phyloP scores from a whole-genome alignment of 2,329 filamentous ascomycete genomes.

The Drechmeria coniospora region DNA sequence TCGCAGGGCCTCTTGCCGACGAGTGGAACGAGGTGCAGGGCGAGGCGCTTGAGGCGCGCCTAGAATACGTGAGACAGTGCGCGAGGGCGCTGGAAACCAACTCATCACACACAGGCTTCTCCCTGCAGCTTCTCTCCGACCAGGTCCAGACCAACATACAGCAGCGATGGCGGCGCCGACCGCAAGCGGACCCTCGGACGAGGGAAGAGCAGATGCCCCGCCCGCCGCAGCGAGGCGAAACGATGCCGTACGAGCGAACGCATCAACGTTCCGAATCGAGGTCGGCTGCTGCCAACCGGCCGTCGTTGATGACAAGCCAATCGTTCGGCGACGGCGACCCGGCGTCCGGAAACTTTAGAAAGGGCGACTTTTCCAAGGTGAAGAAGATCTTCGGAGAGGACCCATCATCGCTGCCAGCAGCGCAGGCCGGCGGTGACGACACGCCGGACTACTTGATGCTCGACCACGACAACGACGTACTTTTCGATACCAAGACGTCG shows the following conservation, averaged over 20 bases:
- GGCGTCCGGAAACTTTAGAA: slow-evolving; percentile 34
- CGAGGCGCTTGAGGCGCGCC: slow-evolving; percentile 72
- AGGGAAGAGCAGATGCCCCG: slow-evolving; percentile 32
- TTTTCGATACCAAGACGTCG: slow-evolving; percentile 71
- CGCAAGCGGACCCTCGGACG: slow-evolving; percentile 20
- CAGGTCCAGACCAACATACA: slow-evolving; percentile 47
- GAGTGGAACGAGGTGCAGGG: slow-evolving; percentile 92
- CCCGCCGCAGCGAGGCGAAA: slow-evolving; percentile 40
- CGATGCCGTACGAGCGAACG: slow-evolving; percentile 36
- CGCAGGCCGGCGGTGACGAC: slow-evolving; percentile 49
- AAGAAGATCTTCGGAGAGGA: slow-evolving; percentile 53
- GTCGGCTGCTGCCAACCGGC: slow-evolving; percentile 24
- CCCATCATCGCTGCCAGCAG: slow-evolving; percentile 30
- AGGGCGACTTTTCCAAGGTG: slow-evolving; percentile 48
- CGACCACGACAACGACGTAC: slow-evolving; percentile 77
- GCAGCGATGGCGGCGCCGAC: slow-evolving; percentile 27
- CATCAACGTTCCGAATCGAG: slow-evolving; percentile 44
- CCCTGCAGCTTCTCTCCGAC: slow-evolving; percentile 74
- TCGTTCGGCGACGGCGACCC: slow-evolving; percentile 50
- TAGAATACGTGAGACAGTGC: slow-evolving; percentile 65
- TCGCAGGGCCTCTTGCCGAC: slow-evolving; percentile 82
- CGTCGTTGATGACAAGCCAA: slow-evolving; percentile 36
- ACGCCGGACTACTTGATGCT: slow-evolving; percentile 71
- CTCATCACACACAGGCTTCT: slow-evolving; percentile 75
- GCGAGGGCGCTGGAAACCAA: slow-evolving; percentile 72